phyloP scores from a whole-genome alignment of 306 rosid species.

The Oxytropis ochrocephala region DNA sequence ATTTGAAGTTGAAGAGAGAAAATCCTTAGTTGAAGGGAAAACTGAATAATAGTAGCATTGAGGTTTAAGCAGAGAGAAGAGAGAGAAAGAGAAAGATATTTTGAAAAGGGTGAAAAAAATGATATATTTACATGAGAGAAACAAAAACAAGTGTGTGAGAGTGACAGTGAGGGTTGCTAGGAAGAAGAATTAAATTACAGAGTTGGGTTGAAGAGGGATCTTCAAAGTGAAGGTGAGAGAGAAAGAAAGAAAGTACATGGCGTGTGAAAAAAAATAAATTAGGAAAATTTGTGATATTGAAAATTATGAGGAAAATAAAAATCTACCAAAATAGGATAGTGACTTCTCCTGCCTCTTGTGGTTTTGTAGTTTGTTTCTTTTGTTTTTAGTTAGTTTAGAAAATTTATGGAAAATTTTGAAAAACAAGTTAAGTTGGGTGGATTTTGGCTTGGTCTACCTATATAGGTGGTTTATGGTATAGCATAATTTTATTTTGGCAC shows the following conservation, averaged over 20 bases:
- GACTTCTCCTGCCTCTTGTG: conserved; percentile 14
- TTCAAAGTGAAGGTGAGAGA: conserved; percentile 9
- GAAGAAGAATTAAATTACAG: conserved; percentile 27
- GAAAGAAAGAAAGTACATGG: neutral
- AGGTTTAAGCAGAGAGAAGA: conserved; percentile 24
- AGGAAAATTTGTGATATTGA: neutral
- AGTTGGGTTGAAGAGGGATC: conserved; percentile 7
- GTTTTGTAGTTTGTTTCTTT: neutral
- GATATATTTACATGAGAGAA: conserved; percentile 35
- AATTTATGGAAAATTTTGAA: too few relatives aligned
- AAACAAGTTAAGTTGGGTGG: too few relatives aligned
- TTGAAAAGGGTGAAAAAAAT: conserved; percentile 29
- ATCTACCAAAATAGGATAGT: conserved; percentile 12
- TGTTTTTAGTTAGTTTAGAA: neutral
- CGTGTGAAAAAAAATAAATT: neutral
- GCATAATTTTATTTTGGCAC: too few relatives aligned
- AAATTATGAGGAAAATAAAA: neutral
- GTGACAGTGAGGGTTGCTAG: neutral
- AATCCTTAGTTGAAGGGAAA: conserved; percentile 27
- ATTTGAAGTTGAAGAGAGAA: conserved; percentile 16
- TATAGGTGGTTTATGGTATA: too few relatives aligned
- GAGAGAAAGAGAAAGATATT: conserved; percentile 6
- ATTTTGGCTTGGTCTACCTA: too few relatives aligned
- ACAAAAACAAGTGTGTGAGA: conserved; percentile 14
- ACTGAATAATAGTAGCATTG: conserved; percentile 21